Percentiles rank a stretch among this genome's conserved stretches.
These are phyloP conservation scores for Saccharomyces uvarum DNA, from an alignment of 1,139 yeast species.

Conservation along the genomic window DNA sequence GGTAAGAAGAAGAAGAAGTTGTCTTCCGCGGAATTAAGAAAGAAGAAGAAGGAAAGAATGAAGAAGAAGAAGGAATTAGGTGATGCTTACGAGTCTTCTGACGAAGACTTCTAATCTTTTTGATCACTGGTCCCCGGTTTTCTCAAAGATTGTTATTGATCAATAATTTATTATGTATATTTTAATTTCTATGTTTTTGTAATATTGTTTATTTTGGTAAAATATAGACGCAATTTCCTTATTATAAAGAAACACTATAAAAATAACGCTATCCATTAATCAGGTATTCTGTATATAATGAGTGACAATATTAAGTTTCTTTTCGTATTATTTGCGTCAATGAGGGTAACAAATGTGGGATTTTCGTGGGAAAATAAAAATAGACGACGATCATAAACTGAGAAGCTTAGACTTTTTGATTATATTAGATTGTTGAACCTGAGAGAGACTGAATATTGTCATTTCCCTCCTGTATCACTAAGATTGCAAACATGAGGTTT, in stretches of 20 bases:
- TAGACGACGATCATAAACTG: neutral
- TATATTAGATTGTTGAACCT: neutral
- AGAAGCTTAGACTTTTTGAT: neutral
- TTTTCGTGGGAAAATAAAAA: neutral
- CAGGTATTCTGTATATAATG: neutral
- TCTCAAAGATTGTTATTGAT: slow-evolving; percentile 1
- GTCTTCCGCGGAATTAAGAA: slow-evolving; percentile 97
- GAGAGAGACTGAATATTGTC: neutral
- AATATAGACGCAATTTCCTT: slow-evolving; percentile 1
- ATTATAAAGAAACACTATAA: neutral
- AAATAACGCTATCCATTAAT: neutral
- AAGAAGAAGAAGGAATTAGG: slow-evolving; percentile 99
- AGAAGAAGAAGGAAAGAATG: slow-evolving; percentile 99
- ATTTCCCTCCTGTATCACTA: neutral
- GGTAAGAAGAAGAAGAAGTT: slow-evolving; percentile 96
- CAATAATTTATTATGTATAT: slow-evolving; percentile 5
- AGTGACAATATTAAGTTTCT: neutral
- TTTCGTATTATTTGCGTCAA: neutral
- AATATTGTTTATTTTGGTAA: slow-evolving; percentile 4
- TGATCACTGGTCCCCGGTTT: slow-evolving; percentile 1
- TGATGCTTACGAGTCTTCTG: slow-evolving; percentile 97
- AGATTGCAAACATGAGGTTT: neutral
- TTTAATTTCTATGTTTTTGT: slow-evolving; percentile 11
- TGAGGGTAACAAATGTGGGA: neutral
- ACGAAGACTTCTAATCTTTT: slow-evolving; percentile 42